Evolutionary conservation across 2,329 filamentous ascomycete genomes (phyloP).

Genomic region (Setomelanomma holmii): DNA sequence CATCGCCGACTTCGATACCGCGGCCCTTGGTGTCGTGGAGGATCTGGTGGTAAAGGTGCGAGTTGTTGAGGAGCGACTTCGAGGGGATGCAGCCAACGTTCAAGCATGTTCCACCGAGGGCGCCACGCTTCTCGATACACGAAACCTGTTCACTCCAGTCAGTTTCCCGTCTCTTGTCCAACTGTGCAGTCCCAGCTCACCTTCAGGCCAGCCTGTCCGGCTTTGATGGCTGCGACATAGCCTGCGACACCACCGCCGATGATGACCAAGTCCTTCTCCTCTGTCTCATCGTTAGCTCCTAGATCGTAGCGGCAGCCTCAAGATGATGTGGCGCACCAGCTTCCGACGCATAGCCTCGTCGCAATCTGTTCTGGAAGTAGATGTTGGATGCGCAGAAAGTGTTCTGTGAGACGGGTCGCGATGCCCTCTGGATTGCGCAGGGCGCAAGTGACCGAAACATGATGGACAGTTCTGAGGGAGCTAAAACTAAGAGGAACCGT

Average conservation of each 20-base stretch:
- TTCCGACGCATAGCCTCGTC: constrained; percentile 64
- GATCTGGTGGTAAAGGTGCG: constrained; percentile 96
- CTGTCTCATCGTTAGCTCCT: constrained; percentile 58
- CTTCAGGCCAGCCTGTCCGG: constrained; percentile 96
- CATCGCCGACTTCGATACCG: constrained; percentile 96
- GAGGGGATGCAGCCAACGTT: constrained; percentile 99
- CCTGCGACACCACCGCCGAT: constrained; percentile 98
- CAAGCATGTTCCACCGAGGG: constrained; percentile 93
- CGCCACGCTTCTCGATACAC: constrained; percentile 97
- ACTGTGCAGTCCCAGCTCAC: constrained; percentile 55
- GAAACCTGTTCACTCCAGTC: constrained; percentile 71
- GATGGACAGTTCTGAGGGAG: constrained; percentile 35
- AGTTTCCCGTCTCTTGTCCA: constrained; percentile 5
- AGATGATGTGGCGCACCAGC: constrained; percentile 51
- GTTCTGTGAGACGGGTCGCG: constrained; percentile 45
- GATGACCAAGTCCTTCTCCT: constrained; percentile 96
- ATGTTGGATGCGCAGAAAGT: constrained; percentile 52
- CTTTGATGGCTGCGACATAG: constrained; percentile 99
- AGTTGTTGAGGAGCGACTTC: constrained; percentile 99
- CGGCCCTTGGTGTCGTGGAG: constrained; percentile 96
- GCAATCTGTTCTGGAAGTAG: constrained; percentile 59
- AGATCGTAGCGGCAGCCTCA: constrained; percentile 22
- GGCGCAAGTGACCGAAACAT: constrained; percentile 63
- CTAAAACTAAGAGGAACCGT: constrained; percentile 38
- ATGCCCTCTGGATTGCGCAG: constrained; percentile 55